Percentiles rank a stretch among this genome's conserved stretches.
Evolutionary conservation across 2,329 filamentous ascomycete genomes (phyloP).

Genomic region (Balansia obtecta): DNA sequence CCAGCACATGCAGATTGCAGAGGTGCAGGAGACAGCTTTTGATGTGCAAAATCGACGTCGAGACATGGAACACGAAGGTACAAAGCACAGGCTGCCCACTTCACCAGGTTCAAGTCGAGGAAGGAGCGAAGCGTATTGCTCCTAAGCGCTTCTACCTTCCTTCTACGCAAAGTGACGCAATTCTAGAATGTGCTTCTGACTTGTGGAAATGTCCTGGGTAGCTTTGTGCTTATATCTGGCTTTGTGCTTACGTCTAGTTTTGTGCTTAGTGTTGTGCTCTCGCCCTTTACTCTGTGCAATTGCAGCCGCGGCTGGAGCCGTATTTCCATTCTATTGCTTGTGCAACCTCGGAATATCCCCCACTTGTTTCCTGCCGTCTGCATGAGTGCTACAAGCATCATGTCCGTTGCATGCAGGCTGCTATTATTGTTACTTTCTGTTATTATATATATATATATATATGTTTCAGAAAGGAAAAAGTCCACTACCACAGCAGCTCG

Average conservation of each 20-base stretch:
- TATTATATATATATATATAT: background rate
- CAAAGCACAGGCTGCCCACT: background rate
- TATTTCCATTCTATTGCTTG: background rate
- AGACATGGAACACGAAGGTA: background rate
- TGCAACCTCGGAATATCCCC: background rate
- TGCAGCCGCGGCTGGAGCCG: background rate
- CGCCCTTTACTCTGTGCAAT: background rate
- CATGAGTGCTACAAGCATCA: background rate
- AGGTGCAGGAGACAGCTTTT: background rate
- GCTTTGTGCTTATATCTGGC: background rate
- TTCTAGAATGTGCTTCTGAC: background rate
- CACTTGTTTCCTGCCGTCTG: background rate
- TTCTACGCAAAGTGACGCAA: background rate
- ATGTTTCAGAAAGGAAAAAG: background rate
- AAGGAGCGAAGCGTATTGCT: background rate
- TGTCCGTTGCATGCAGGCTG: background rate
- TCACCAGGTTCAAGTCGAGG: background rate
- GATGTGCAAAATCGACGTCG: conserved; percentile 1
- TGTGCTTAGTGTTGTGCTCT: too few relatives aligned
- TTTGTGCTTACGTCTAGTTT: too few relatives aligned
- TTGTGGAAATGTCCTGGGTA: background rate
- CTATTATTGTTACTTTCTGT: background rate
- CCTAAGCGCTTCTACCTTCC: background rate
- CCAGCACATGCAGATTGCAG: conserved; percentile 1
- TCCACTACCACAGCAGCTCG: too few relatives aligned